A percentile compares a stretch with the other conserved stretches of the same genome.
phyloP scores from a whole-genome alignment of 2,329 filamentous ascomycete species.

The Albifimbria verrucaria region DNA sequence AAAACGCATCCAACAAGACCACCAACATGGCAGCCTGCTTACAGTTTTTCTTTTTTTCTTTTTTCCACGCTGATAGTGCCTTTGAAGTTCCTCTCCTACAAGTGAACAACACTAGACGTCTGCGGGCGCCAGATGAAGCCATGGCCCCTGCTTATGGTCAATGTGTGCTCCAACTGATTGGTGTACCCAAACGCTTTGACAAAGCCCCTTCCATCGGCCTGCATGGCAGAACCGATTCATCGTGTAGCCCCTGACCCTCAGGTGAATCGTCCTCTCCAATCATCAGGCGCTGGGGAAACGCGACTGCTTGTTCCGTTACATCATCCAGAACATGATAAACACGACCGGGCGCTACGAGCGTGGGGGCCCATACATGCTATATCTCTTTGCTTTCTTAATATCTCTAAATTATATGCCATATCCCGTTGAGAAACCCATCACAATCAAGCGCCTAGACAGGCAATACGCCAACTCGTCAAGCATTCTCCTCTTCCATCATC shows the following conservation, averaged over 20 bases:
- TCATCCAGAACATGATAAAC: not conserved
- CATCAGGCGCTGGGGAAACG: no score
- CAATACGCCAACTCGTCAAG: not conserved
- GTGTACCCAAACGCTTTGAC: not conserved
- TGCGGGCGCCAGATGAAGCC: conserved; percentile 14
- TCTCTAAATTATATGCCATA: conserved; percentile 19
- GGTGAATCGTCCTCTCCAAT: no score
- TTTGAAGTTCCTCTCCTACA: no score
- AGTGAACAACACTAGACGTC: conserved; percentile 6
- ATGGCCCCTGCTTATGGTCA: not conserved
- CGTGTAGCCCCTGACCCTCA: not conserved
- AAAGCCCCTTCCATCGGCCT: not conserved
- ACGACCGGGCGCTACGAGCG: not conserved
- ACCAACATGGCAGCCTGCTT: no score
- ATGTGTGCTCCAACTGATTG: not conserved
- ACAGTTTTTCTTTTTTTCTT: no score
- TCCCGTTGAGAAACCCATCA: not conserved
- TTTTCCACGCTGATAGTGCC: no score
- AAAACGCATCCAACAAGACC: no score
- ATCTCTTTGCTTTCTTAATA: conserved; percentile 20
- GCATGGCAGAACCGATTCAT: not conserved
- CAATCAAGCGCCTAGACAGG: not conserved
- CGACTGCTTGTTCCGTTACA: no score
- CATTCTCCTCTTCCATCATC: no score
- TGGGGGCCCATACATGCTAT: not conserved